Conservation (phyloP, 2,329 filamentous ascomycete genomes). For the Basipetospora chlamydospora region DNA sequence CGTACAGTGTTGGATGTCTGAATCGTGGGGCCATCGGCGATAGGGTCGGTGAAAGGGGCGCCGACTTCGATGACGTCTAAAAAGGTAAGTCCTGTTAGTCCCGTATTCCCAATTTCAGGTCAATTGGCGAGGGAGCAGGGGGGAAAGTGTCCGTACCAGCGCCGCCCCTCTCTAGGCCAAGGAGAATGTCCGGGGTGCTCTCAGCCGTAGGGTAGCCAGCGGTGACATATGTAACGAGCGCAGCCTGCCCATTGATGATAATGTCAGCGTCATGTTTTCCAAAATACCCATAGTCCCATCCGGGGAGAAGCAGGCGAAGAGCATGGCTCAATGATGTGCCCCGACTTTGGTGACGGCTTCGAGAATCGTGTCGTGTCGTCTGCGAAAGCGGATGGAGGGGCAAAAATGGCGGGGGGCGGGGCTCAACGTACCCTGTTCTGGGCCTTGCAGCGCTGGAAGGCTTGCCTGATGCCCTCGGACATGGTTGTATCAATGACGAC, state of each 20-base stretch:
- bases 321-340: not conserved
- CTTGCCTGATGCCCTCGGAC: conserved; percentile 42
- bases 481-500: too few species aligned
- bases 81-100: conserved; percentile 4
- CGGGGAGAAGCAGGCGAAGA: not conserved
- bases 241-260: conserved; percentile 38
- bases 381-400: conserved; percentile 11
- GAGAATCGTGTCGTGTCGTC: not conserved
- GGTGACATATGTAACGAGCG: conserved; percentile 91
- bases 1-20: conserved; percentile 81
- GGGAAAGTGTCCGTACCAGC: conserved; percentile 47
- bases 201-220: conserved; percentile 78
- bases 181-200: conserved; percentile 68
- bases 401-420: conserved; percentile 9
- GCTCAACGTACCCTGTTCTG: conserved; percentile 35
- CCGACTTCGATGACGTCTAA: conserved; percentile 89
- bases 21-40: conserved; percentile 93
- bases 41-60: conserved; percentile 93
- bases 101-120: conserved; percentile 8
- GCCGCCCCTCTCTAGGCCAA: conserved; percentile 85
- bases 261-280: not conserved
- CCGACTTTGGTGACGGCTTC: not conserved
- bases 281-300: not conserved
- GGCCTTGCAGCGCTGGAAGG: conserved; percentile 45
- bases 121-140: not conserved